A percentile compares a stretch with the other conserved stretches of the same genome.
phyloP scores from a whole-genome alignment of 805 yeast species.

The Schizosaccharomyces pombe region DNA sequence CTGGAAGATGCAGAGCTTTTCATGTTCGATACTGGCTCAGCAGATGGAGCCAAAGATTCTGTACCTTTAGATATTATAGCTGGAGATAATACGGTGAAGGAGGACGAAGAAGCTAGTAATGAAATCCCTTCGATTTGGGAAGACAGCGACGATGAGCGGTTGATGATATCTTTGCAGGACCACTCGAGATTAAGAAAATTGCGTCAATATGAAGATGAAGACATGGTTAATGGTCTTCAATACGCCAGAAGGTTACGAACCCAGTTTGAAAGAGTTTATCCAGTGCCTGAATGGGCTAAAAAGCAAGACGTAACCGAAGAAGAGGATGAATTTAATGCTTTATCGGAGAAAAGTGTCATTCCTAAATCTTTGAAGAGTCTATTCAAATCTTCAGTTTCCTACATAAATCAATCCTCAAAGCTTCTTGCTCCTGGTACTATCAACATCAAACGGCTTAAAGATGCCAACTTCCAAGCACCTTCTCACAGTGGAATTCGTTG shows the following conservation, averaged over 20 bases:
- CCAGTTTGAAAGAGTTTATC: conserved; percentile 51
- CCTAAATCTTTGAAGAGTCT: conserved; percentile 14
- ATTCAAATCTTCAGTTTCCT: conserved; percentile 13
- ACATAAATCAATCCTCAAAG: conserved; percentile 18
- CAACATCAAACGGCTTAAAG: conserved; percentile 62
- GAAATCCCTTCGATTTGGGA: conserved; percentile 38
- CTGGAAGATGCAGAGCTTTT: conserved; percentile 5
- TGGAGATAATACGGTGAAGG: conserved; percentile 15
- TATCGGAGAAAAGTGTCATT: conserved; percentile 15
- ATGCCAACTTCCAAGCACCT: conserved; percentile 50
- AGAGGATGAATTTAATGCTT: conserved; percentile 10
- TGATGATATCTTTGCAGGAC: conserved; percentile 34
- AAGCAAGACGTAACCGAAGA: conserved; percentile 13
- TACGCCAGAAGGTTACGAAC: conserved; percentile 42
- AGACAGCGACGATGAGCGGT: conserved; percentile 74
- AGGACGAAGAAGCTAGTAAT: conserved; percentile 13
- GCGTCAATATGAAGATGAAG: conserved; percentile 35
- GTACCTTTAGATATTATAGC: too few species aligned
- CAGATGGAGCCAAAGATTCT: too few species aligned
- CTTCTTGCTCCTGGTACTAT: conserved; percentile 46
- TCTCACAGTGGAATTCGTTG: conserved; percentile 65
- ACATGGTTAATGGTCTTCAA: conserved; percentile 30
- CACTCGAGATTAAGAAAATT: conserved; percentile 47
- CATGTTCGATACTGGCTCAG: conserved; percentile 1
- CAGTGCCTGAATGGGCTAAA: conserved; percentile 64